These are phyloP conservation scores for Coemansia sp. DNA, from an alignment of 192 early-diverging fungal genomes.

Conservation along the genomic window DNA sequence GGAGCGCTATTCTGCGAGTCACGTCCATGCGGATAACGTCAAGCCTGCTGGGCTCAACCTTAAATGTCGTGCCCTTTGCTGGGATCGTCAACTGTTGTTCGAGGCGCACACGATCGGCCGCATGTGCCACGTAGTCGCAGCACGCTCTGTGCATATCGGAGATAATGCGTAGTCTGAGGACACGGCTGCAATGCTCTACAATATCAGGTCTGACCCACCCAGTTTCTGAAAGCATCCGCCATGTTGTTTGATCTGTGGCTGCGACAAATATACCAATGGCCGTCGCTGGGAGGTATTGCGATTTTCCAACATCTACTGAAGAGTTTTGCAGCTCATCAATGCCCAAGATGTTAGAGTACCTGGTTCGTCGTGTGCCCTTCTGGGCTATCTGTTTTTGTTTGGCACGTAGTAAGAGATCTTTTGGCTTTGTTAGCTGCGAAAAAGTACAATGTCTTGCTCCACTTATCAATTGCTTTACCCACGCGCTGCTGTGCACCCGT, in stretches of 20 bases:
- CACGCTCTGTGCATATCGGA: constrained; percentile 25
- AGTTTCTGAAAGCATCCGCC: neutral
- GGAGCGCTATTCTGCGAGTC: constrained; percentile 9
- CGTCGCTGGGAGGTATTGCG: constrained; percentile 19
- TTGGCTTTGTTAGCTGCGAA: constrained; percentile 10
- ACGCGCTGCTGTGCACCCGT: constrained; percentile 30
- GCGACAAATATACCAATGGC: constrained; percentile 21
- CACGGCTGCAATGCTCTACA: constrained; percentile 35
- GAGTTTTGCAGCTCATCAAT: constrained; percentile 37
- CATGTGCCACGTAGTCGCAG: constrained; percentile 15
- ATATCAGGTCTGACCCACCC: constrained; percentile 31
- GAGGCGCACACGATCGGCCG: neutral
- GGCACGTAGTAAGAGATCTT: constrained; percentile 15
- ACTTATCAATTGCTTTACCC: constrained; percentile 32
- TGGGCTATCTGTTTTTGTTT: constrained; percentile 18
- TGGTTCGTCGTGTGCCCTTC: neutral
- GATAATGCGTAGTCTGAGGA: constrained; percentile 19
- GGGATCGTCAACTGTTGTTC: neutral
- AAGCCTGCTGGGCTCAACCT: constrained; percentile 6
- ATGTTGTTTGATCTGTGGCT: constrained; percentile 6
- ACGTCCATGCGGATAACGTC: constrained; percentile 21
- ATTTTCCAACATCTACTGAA: constrained; percentile 11
- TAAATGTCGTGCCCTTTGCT: neutral
- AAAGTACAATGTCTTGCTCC: constrained; percentile 23
- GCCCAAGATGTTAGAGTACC: neutral